Evolutionary conservation across 306 rosid species (phyloP), one percentile per base, ranked within the genome.

Genomic region (Dalbergia cochinchinensis): DNA sequence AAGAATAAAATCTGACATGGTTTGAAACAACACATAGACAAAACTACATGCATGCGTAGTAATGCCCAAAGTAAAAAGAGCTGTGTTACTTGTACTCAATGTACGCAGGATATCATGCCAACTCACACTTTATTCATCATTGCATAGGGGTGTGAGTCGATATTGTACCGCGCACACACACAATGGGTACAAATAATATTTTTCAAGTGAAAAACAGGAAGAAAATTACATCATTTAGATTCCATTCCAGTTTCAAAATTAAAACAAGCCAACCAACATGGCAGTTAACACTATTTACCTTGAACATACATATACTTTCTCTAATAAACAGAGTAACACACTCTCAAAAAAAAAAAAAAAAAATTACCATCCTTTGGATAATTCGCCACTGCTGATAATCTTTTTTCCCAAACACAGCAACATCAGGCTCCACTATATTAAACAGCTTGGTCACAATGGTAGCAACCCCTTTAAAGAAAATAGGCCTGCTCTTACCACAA

Each of bases 321-420:
- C 31, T 76, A 33, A 37, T 41, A 11, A 78, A 6, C 41, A 14
- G 37, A 12, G 37, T 9, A 71, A 65, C 5, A 50, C 26, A 0
- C 26, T 22, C 26, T 22, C 1, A n/a, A n/a, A n/a, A n/a, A 22
- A 22, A 22, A 73, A 57, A 31, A 16, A 61, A 6, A 37, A 33
- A 73, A 42, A 85, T 72, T 66, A 91, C 98, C 98, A 93, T 87
- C 66, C 91, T 75, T 85, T 83, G 90, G 73, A 95, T 85, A 82
- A 95, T 35, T 64, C 92, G 81, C 92, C 91, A 91, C 64, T 95
- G 99, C 83, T 91, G 98, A 87, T 91, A 93, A 90, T 95, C 98
- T 83, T 95, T 93, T 83, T 95, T 95, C 63, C 99, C 99, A 81
- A 95, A 91, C 22, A 93, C 50, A 39, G 92, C 98, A 61, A 95